Percentiles rank a stretch among this genome's conserved stretches.
These are phyloP conservation scores for Alternaria alternata DNA, from an alignment of 2,329 filamentous ascomycete species.

Conservation along the genomic window DNA sequence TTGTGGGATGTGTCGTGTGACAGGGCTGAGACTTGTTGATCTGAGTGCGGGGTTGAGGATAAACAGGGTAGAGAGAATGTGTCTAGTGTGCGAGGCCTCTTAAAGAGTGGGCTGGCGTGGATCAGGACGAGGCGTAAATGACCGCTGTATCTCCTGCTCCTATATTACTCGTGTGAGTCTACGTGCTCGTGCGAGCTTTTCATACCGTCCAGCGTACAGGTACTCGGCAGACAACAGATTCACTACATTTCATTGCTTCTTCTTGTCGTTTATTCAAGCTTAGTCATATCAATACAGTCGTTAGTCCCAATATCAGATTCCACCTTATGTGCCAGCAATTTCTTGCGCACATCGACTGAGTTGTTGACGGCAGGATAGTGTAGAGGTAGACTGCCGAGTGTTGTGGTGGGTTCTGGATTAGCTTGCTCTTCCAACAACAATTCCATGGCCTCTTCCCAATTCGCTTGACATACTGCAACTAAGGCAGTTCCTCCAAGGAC, in stretches of 20 bases:
- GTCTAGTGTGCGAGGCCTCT: no score
- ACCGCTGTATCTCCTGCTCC: no score
- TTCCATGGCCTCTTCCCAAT: background rate
- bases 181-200: background rate
- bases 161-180: accelerated
- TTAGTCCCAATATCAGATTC: background rate
- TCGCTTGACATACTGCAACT: slow-evolving; percentile 12
- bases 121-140: background rate
- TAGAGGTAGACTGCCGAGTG: slow-evolving; percentile 15
- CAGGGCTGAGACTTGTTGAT: slow-evolving; percentile 28
- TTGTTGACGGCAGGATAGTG: slow-evolving; percentile 22
- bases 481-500: slow-evolving; percentile 17
- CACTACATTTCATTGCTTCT: background rate
- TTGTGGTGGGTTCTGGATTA: background rate
- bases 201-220: background rate
- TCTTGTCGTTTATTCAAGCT: background rate
- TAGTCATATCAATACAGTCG: background rate
- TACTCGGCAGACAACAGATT: background rate
- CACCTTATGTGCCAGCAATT: background rate
- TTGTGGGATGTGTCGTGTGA: slow-evolving; percentile 16
- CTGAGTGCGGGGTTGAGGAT: background rate
- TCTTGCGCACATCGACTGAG: background rate
- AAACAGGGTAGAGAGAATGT: no score
- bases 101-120: background rate
- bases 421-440: slow-evolving; percentile 1